Evolutionary conservation across 1,284 basidiomycete species (phyloP), one percentile per base, ranked within the genome.

Genomic region (Sporisorium reilianum): DNA sequence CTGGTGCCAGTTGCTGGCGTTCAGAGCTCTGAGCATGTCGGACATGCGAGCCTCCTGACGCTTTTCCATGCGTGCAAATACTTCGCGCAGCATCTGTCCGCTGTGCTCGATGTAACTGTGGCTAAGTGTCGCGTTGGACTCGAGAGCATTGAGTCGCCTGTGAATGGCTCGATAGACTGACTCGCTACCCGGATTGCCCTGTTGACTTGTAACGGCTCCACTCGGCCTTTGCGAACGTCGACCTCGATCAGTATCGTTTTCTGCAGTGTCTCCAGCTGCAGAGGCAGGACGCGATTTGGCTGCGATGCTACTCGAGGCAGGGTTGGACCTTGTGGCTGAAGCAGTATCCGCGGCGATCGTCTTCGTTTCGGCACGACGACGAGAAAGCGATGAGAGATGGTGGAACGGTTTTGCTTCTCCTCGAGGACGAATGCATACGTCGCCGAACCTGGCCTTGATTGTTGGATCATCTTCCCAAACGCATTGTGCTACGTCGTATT

Each of bases 111-210:
- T 91, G 84, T 97, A 99, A 20, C 91, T 89, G 52, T 91, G 89
- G 55, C 94, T 92, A 1, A 98, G 87, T 0, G 93, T 94, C 42
- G 94, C 92, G 80, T 97, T 97, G 8, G 89, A 89, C 84, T 99
- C 96, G 5, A 99, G 88, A 7, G 90, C 90, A 7, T 89, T 89
- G 14, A 99, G 88, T 2, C 95, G 91, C 74, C 97, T 96, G 89
- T 95, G 95, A 79, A 99, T 99, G 11, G 92, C 93, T 11, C 94
- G 91, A 81, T 97, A 99, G 79, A 99, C 96, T 0, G 94, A 96
- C 85, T 99, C 83, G 41, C 69, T 75, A 12, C 82, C 80, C 0
- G 64, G 34, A 26, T 23, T 56, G 25, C 51, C 49, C 1, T 64
- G 57, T 36, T 46, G 60, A 12, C 34, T 26, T 40, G 40, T 25